A percentile compares a stretch with the other conserved stretches of the same genome.
phyloP scores from a whole-genome alignment of 2,329 filamentous ascomycete species.

The Aureobasidium leucospermi region DNA sequence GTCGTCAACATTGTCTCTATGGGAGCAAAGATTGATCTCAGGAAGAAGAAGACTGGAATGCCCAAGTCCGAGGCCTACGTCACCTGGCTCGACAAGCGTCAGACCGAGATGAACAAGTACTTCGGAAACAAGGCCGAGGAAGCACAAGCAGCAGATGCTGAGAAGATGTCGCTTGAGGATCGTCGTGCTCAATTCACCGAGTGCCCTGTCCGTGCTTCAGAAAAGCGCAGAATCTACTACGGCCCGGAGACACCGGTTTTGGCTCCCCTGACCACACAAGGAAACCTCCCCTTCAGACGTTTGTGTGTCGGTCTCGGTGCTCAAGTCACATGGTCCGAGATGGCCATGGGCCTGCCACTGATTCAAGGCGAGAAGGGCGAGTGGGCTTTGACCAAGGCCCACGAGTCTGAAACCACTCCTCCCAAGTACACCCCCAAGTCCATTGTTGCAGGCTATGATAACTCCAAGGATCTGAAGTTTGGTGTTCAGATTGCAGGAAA shows the following conservation, averaged over 20 bases:
- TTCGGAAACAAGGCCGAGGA: slow-evolving; percentile 20
- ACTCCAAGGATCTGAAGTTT: slow-evolving; percentile 76
- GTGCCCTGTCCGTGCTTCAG: slow-evolving; percentile 78
- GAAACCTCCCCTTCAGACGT: slow-evolving; percentile 88
- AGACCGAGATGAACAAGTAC: slow-evolving; percentile 23
- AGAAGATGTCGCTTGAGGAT: slow-evolving; percentile 47
- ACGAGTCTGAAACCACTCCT: slow-evolving; percentile 70
- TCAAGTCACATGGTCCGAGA: slow-evolving; percentile 93
- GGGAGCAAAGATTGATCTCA: slow-evolving; percentile 65
- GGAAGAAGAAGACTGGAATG: slow-evolving; percentile 62
- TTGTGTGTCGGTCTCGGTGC: slow-evolving; percentile 85
- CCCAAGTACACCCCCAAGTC: slow-evolving; percentile 57
- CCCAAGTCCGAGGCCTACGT: slow-evolving; percentile 69
- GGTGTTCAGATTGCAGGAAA: slow-evolving; percentile 89
- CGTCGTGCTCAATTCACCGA: slow-evolving; percentile 76
- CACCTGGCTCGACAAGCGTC: slow-evolving; percentile 67
- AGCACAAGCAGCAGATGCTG: slow-evolving; percentile 30
- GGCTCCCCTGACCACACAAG: slow-evolving; percentile 93
- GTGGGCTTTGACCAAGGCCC: slow-evolving; percentile 91
- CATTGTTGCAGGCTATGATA: slow-evolving; percentile 70
- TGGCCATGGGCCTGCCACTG: slow-evolving; percentile 87
- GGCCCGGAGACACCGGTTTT: slow-evolving; percentile 85
- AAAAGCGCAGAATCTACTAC: slow-evolving; percentile 92
- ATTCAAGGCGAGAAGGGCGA: slow-evolving; percentile 85
- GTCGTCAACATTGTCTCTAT: slow-evolving; percentile 68